Base-by-base conservation (phyloP, 257 asterid genomes). In the Salvia hispanica region DNA sequence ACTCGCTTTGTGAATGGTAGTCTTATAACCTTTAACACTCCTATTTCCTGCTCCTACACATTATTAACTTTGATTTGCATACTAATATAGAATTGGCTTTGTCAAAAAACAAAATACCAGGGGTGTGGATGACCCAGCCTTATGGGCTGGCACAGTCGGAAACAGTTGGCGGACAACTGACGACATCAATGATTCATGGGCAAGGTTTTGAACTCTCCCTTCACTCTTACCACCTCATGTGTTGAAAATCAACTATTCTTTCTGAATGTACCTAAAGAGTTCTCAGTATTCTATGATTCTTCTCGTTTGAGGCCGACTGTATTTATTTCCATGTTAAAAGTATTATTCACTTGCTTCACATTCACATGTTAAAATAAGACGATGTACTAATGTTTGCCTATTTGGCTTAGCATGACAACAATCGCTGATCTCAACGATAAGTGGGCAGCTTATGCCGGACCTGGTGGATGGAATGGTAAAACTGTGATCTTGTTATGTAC, bases 401-500 rank as follows among this genome's bases (percentile, higher is more conserved):
- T 67, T 64, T 75, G 67, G 63, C 81, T 77, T 79, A 93, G 99
- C 88, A 90, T 93, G 96, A 90, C 96, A n/a, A 69, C 82, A 12
- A 82, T 88, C 69, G 97, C 97, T 58, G 99, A 93, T 76, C 79
- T 90, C 73, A 93, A 93, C 72, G 85, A 94, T 82, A 85, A 91
- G 80, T 94, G 97, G 99, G 97, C 97, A 7, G 82, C 97, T 42
- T 94, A 88, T 72, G 99, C 99, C 2, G 99, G 99, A 31, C 99
- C 99, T 21, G 99, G 99, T 45, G 99, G 97, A 79, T 94, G 99
- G 99, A 94, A 94, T 57, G 98, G 98, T 93, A 84, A 58, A 71
- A 48, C 57, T 55, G 61, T 46, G 70, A 58, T 61, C 77, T 62
- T 43, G 59, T 67, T 45, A 33, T 44, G 28, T 59, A 31, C 55